Conservation (phyloP, 2,329 filamentous ascomycete genomes). For the Fusarium sp. region DNA sequence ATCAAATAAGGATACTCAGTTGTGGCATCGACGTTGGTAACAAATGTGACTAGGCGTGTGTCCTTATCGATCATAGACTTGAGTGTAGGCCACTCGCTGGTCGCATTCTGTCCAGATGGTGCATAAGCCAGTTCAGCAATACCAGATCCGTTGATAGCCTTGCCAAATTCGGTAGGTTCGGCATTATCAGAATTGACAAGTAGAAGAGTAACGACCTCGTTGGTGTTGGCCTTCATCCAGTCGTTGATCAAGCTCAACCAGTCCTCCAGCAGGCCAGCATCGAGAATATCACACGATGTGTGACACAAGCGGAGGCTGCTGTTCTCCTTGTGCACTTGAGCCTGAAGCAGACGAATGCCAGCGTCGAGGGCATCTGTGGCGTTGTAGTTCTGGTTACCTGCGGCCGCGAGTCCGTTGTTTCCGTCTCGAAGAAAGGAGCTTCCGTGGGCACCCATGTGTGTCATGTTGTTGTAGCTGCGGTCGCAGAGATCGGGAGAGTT, state of each 20-base stretch:
- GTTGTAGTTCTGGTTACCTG: constrained; percentile 81
- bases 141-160: constrained; percentile 67
- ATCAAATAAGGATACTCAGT: constrained; percentile 68
- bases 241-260: constrained; percentile 74
- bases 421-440: constrained; percentile 77
- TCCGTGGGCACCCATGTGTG: constrained; percentile 82
- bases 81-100: constrained; percentile 76
- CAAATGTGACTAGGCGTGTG: constrained; percentile 76
- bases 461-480: constrained; percentile 79
- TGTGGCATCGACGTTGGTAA: constrained; percentile 66
- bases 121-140: constrained; percentile 72
- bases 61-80: constrained; percentile 73
- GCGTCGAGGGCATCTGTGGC: constrained; percentile 77
- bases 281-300: constrained; percentile 73
- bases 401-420: constrained; percentile 68
- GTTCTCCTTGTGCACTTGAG: constrained; percentile 75
- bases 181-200: constrained; percentile 77
- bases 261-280: constrained; percentile 72
- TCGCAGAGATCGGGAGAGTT: constrained; percentile 82
- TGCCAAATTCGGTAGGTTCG: constrained; percentile 65
- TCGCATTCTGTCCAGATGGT: constrained; percentile 60
- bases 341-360: constrained; percentile 78
- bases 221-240: constrained; percentile 77
- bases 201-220: constrained; percentile 81
- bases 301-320: constrained; percentile 77